Conservation (phyloP, 2,329 filamentous ascomycete species). For the Paecilomyces sp. region DNA sequence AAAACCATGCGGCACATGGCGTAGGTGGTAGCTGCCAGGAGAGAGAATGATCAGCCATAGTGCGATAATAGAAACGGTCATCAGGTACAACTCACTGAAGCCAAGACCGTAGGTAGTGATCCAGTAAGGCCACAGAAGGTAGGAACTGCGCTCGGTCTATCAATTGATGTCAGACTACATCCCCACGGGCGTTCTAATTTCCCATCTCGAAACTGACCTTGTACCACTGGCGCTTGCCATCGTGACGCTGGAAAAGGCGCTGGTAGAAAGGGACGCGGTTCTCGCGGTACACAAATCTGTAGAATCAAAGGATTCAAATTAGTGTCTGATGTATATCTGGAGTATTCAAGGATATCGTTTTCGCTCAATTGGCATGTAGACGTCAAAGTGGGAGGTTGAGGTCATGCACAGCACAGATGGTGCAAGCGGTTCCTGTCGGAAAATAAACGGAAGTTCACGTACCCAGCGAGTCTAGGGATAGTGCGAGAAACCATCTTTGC, state of each 20-base stretch:
- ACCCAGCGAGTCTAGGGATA: slow-evolving; percentile 36
- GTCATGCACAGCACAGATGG: background rate
- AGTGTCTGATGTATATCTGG: slow-evolving; percentile 11
- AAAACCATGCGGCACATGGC: slow-evolving; percentile 39
- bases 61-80: slow-evolving; percentile 1
- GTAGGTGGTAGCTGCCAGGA: slow-evolving; percentile 27
- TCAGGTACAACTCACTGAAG: slow-evolving; percentile 34
- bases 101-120: slow-evolving; percentile 42
- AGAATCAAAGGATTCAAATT: slow-evolving; percentile 5
- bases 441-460: slow-evolving; percentile 16
- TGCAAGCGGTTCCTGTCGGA: background rate
- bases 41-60: slow-evolving; percentile 9
- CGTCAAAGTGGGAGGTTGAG: background rate
- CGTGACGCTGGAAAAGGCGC: slow-evolving; percentile 58
- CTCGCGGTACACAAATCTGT: slow-evolving; percentile 53
- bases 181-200: background rate
- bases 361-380: background rate
- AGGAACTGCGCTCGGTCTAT: slow-evolving; percentile 49
- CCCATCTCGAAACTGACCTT: slow-evolving; percentile 51
- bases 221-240: slow-evolving; percentile 60
- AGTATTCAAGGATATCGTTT: too few species aligned
- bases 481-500: slow-evolving; percentile 36
- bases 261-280: slow-evolving; percentile 64
- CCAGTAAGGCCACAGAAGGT: slow-evolving; percentile 57
- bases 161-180: slow-evolving; percentile 9